Base-by-base conservation (phyloP, 225 moss, liverwort and hornwort genomes). In the Takakia lepidozioides region DNA sequence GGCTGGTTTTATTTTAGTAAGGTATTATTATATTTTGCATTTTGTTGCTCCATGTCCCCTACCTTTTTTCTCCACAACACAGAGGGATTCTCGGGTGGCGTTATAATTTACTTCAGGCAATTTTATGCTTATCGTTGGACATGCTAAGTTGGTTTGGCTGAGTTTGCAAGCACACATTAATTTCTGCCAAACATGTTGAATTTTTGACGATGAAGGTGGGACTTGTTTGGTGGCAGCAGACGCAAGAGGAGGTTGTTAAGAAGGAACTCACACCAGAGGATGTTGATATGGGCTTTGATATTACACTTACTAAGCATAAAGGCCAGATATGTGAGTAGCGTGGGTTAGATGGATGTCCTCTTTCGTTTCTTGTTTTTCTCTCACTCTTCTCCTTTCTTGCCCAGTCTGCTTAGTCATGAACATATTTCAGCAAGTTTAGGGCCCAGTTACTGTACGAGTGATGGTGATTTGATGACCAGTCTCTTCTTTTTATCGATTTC, bases 261-360 rank as follows among this genome's bases (percentile, higher is more conserved):
- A 98, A 91, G 54, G 95, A 98, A 45, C 70, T 85, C 7, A 77
- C 90, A n/a, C 74, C 68, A 43, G 56, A 87, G 63, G 95, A 98
- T 54, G 75, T 98, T 38, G 68, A 87, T 46, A 83, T 83, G 75
- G 78, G 69, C 36, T 98, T 98, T 19, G 95, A 98, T 43, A 67
- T 98, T 23, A 87, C 95, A 2, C 63, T 78, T 57, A 91, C 90
- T 15, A 98, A 83, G 46, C 95, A 98, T 35, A 98, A 83, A 54
- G 95, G 95, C 67, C 90, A 95, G 86, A 89, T 93, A 60, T 29
- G 56, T 21, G 44, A 43, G 20, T 24, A 2, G 5, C n/a, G 5
- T 46, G 22, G 19, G 22, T 19, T 49, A 24, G 8, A 17, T 25
- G 2, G 2, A 22, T 17, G 7, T 0, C 8, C 8, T 0, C 32